Conservation (phyloP, 208 protist species). For the Blastocrithidia nonstop region DNA sequence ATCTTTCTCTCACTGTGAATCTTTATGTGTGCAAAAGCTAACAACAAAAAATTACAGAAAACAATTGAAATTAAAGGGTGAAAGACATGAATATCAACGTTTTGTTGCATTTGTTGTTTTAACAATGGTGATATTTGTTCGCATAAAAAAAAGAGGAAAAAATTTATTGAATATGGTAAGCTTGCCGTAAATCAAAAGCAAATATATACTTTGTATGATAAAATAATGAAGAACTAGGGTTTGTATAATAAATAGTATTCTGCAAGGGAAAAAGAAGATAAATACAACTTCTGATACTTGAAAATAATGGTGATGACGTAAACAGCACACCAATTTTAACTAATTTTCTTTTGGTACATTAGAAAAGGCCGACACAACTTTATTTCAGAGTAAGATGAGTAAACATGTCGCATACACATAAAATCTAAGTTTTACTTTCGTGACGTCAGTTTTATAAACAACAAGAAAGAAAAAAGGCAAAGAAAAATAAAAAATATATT, state of each 20-base stretch:
- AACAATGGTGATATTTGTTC: neutral
- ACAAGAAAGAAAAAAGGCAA: too few species aligned
- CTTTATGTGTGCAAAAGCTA: too few species aligned
- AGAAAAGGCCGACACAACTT: too few species aligned
- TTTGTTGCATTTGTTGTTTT: neutral
- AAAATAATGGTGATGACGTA: too few species aligned
- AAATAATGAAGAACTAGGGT: slow-evolving; percentile 1
- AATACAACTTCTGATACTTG: too few species aligned
- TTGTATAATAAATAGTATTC: too few species aligned
- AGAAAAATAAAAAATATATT: neutral
- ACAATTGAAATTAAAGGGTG: slow-evolving; percentile 2
- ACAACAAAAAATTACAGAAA: neutral
- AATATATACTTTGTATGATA: neutral
- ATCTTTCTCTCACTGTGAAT: too few species aligned
- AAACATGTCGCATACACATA: too few species aligned
- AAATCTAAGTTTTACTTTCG: neutral
- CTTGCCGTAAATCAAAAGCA: neutral
- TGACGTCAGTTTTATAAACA: neutral
- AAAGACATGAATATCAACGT: neutral
- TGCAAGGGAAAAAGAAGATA: too few species aligned
- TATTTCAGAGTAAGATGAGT: too few species aligned
- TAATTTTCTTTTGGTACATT: too few species aligned
- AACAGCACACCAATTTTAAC: too few species aligned
- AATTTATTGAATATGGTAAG: neutral
- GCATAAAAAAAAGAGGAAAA: neutral